Percentiles rank a stretch among this genome's conserved stretches.
Conservation (phyloP, 257 asterid species). For the Scutellaria barbata region DNA sequence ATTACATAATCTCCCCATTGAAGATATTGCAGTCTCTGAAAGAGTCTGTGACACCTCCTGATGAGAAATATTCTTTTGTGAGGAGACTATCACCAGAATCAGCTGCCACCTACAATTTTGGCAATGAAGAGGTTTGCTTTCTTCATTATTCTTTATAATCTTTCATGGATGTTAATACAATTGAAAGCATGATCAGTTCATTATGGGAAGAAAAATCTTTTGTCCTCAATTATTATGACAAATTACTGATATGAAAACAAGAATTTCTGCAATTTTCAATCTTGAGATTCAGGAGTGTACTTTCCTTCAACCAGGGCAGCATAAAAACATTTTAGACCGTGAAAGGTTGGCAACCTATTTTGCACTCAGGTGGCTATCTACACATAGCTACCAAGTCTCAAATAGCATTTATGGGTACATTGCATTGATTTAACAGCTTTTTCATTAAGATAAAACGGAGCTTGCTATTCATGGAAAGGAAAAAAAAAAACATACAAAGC, state of each 20-base stretch:
- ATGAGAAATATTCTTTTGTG: conserved; percentile 82
- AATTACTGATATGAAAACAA: not conserved
- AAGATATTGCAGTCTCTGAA: conserved; percentile 93
- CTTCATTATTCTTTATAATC: not conserved
- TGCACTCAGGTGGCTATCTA: too few species aligned
- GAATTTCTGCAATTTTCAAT: not conserved
- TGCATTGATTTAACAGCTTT: too few species aligned
- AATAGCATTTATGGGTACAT: too few species aligned
- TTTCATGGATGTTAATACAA: not conserved
- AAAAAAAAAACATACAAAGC: too few species aligned
- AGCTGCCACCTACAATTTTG: conserved; percentile 73
- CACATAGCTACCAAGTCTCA: too few species aligned
- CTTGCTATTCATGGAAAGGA: not conserved
- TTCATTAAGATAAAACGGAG: not conserved
- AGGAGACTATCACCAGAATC: conserved; percentile 80
- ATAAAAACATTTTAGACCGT: too few species aligned
- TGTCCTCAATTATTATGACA: not conserved
- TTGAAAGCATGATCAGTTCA: not conserved
- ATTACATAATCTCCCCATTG: conserved; percentile 82
- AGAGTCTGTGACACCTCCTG: conserved; percentile 91
- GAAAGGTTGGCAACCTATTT: too few species aligned
- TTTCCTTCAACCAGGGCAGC: not conserved
- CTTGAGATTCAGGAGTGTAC: not conserved
- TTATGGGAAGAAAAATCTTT: not conserved
- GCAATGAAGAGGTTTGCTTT: conserved; percentile 66